Conservation (phyloP, 1,284 basidiomycete species). For the Naganishia sp. region DNA sequence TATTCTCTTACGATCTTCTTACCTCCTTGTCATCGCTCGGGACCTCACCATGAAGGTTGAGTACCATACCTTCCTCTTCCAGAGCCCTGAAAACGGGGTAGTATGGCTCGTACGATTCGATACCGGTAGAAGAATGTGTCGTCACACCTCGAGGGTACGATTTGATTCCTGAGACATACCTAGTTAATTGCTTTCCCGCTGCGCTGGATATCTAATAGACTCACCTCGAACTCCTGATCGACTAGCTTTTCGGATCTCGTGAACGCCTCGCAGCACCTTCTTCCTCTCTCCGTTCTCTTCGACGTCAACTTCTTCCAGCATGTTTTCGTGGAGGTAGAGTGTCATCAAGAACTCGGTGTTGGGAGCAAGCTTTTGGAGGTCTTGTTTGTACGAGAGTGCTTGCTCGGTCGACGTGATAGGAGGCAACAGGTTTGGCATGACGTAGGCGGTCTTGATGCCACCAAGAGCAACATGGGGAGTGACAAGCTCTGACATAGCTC, state of each 20-base stretch:
- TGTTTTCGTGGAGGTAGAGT: slow-evolving; percentile 84
- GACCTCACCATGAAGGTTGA: slow-evolving; percentile 97
- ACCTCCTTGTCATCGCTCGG: slow-evolving; percentile 82
- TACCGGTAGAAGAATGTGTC: slow-evolving; percentile 94
- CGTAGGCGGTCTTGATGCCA: slow-evolving; percentile 89
- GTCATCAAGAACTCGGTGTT: slow-evolving; percentile 89
- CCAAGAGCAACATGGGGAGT: slow-evolving; percentile 87
- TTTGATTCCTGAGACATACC: slow-evolving; percentile 75
- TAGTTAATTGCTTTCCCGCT: slow-evolving; percentile 32
- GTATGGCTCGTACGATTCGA: slow-evolving; percentile 93
- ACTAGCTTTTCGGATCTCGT: slow-evolving; percentile 86
- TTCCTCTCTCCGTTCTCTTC: slow-evolving; percentile 7
- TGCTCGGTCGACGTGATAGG: slow-evolving; percentile 84
- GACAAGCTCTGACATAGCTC: slow-evolving; percentile 76
- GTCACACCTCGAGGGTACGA: slow-evolving; percentile 97
- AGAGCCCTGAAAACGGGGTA: slow-evolving; percentile 94
- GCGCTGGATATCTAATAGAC: slow-evolving; percentile 38
- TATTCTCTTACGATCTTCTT: slow-evolving; percentile 42
- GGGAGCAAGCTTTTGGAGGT: slow-evolving; percentile 75
- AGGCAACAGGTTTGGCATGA: slow-evolving; percentile 97
- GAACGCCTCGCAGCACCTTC: slow-evolving; percentile 59
- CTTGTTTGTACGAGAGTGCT: slow-evolving; percentile 76
- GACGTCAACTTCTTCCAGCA: slow-evolving; percentile 57
- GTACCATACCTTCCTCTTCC: slow-evolving; percentile 88
- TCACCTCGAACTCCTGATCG: slow-evolving; percentile 76